Evolutionary conservation across 306 rosid species (phyloP).

Genomic region (Abrus pulchellus): DNA sequence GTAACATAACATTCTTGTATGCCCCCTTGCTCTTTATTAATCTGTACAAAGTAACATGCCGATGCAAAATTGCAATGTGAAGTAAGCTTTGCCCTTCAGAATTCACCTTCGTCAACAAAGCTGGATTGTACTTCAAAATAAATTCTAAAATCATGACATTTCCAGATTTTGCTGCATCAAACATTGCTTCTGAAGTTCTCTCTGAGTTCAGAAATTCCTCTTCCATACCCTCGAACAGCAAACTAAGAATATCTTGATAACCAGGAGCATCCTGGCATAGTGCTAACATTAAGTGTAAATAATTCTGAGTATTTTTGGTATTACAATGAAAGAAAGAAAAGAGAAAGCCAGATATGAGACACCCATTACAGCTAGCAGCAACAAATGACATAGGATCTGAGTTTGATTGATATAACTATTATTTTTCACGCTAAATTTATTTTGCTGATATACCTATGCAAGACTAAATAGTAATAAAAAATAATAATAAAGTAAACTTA

Average conservation of each 20-base stretch:
- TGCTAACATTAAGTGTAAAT: conserved; percentile 1
- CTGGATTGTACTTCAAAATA: conserved; percentile 5
- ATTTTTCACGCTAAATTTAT: too few species aligned
- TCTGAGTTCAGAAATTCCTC: background rate
- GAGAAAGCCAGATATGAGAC: too few species aligned
- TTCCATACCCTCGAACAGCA: conserved; percentile 17
- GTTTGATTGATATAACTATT: too few species aligned
- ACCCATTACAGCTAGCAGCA: too few species aligned
- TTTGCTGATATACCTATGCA: too few species aligned
- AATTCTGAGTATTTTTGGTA: background rate
- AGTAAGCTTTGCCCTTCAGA: conserved; percentile 10
- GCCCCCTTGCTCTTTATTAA: conserved; percentile 28
- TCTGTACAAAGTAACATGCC: background rate
- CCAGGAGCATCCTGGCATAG: background rate
- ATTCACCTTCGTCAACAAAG: conserved; percentile 11
- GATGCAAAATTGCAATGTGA: conserved; percentile 26
- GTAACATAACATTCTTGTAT: conserved; percentile 3
- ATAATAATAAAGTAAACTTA: too few species aligned
- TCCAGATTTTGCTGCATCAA: conserved; percentile 35
- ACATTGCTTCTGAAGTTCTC: conserved; percentile 11
- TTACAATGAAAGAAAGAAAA: background rate
- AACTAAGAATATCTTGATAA: background rate
- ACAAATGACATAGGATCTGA: too few species aligned
- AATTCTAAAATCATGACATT: background rate
- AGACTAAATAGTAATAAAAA: too few species aligned